These are phyloP conservation scores for Penicillium verhagenii DNA, from an alignment of 495 filamentous ascomycete genomes.

Conservation along the genomic window DNA sequence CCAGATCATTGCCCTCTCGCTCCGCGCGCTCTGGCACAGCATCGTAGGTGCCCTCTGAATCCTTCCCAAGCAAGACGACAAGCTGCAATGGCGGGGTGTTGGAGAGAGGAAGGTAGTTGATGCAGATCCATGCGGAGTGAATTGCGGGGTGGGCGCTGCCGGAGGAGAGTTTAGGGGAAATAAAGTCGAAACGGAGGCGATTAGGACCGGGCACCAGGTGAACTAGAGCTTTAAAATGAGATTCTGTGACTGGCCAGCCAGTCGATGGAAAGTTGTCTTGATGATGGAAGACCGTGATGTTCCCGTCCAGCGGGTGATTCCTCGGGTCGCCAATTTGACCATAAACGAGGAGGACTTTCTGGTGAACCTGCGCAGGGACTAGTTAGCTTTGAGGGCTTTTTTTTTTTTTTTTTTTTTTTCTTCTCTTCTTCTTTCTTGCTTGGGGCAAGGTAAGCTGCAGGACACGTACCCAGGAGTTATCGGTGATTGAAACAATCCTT, in stretches of 20 bases:
- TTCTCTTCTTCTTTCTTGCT: too few species aligned
- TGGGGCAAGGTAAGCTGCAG: too few species aligned
- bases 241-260: conserved; percentile 80
- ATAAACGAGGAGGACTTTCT: conserved; percentile 80
- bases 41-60: conserved; percentile 86
- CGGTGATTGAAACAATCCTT: conserved; percentile 68
- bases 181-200: conserved; percentile 79
- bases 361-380: conserved; percentile 62
- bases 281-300: conserved; percentile 73
- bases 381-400: conserved; percentile 5
- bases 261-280: conserved; percentile 80
- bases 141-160: conserved; percentile 64
- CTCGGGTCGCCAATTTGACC: conserved; percentile 75
- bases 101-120: conserved; percentile 80
- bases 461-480: conserved; percentile 73
- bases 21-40: conserved; percentile 70
- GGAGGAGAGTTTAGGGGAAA: conserved; percentile 73
- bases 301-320: conserved; percentile 73
- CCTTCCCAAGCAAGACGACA: conserved; percentile 78
- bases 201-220: conserved; percentile 89
- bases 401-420: too few species aligned
- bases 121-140: conserved; percentile 73
- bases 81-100: conserved; percentile 78
- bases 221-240: conserved; percentile 84
- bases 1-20: conserved; percentile 76